Base-by-base conservation (phyloP, 2,329 filamentous ascomycete genomes). In the Fusarium pininemorale region DNA sequence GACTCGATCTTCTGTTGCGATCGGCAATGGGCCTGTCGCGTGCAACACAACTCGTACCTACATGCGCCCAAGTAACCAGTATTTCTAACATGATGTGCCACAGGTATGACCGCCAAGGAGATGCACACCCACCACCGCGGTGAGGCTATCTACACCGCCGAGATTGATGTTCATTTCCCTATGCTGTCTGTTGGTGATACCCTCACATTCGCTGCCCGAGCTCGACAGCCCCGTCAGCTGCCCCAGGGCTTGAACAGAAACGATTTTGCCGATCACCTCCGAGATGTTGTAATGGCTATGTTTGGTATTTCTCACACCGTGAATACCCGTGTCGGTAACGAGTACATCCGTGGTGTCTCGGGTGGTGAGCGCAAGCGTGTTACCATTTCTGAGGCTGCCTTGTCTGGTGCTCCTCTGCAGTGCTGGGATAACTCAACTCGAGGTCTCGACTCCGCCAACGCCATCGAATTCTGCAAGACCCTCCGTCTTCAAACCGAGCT, bases 121-220 rank as follows among this genome's bases (percentile, higher is more conserved):
- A 96, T 96, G 93, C 90, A 93, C 83, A 90, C 89, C 16, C 86
- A 89, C 70, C 95, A 96, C 84, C 91, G 93, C 35, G 94, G 94
- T 74, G 94, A 97, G 83, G 93, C 93, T 70, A 95, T 96, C 80
- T 96, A 96, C 83, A 95, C 93, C 0, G 93, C 93, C 67, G 94
- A 96, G 81, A 91, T 94, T 41, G 94, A 97, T 80, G 91, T 93
- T 9, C 93, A 95, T 82, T 95, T 95, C 79, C 92, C 93, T 18
- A 89, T 91, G 83, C 83, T 96, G 77, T 91, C 89, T 4, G 93
- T 96, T 48, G 93, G 93, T 58, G 92, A 96, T 77, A 96, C 94
- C 3, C 86, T 96, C 53, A 91, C 90, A 62, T 96, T 96, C 71
- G 93, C 93, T 24, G 93, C 93, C 8, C 86, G 89, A 24, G 92